Conservation (phyloP, 2,329 filamentous ascomycete genomes). For the Domatiomyces globalis region DNA sequence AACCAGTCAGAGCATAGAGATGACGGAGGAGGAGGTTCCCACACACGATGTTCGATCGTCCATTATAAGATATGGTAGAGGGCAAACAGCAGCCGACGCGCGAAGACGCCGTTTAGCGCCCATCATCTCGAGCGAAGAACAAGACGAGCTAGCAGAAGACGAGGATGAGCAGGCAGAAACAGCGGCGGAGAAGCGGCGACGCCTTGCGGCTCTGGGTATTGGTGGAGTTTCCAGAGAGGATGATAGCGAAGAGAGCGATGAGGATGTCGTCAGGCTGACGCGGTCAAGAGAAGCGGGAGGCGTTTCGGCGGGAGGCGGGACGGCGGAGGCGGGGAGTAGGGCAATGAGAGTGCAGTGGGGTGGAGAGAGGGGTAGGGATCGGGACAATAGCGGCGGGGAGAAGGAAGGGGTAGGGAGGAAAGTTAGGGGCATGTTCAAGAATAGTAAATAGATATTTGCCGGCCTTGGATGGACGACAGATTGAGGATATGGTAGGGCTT, state of each 20-base stretch:
- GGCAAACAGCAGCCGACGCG: slow-evolving; percentile 25
- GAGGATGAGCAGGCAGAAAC: slow-evolving; percentile 29
- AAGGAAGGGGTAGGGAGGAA: slow-evolving; percentile 7
- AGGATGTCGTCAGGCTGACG: slow-evolving; percentile 6
- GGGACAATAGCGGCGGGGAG: slow-evolving; percentile 2
- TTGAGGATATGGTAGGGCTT: too few species aligned
- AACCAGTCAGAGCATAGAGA: not conserved
- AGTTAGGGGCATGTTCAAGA: slow-evolving; percentile 11
- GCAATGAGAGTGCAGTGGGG: slow-evolving; percentile 26
- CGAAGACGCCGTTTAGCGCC: slow-evolving; percentile 25
- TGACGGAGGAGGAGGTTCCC: slow-evolving; percentile 13
- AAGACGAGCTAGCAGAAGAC: slow-evolving; percentile 6
- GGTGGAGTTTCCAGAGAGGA: slow-evolving; percentile 13
- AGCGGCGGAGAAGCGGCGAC: slow-evolving; percentile 32
- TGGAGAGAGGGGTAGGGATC: slow-evolving; percentile 26
- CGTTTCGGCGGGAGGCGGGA: slow-evolving; percentile 12
- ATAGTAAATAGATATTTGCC: not conserved
- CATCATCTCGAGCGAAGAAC: slow-evolving; percentile 10
- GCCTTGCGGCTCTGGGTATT: slow-evolving; percentile 30
- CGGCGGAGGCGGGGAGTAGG: slow-evolving; percentile 18
- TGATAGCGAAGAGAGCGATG: slow-evolving; percentile 20
- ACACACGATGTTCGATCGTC: slow-evolving; percentile 26
- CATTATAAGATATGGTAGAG: slow-evolving; percentile 24
- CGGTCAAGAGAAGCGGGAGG: slow-evolving; percentile 10
- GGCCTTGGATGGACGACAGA: not conserved